Evolutionary conservation across 371 early-diverging fungal species (phyloP).

Genomic region (Rhizopus delemar): DNA sequence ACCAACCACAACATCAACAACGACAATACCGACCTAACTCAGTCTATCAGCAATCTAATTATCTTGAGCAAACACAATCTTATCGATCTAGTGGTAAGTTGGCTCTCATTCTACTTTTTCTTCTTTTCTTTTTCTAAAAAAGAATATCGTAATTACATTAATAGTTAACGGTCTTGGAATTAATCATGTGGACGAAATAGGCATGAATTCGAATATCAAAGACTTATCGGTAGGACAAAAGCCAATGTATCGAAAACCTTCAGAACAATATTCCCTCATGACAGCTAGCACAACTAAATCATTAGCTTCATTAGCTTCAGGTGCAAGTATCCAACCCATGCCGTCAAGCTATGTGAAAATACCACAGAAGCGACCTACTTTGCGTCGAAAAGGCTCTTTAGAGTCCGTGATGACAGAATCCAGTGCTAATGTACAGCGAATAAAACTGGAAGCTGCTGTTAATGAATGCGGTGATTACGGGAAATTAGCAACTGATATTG

Average conservation of each 20-base stretch:
- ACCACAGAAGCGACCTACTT: constrained; percentile 16
- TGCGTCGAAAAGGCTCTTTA: constrained; percentile 36
- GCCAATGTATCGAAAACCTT: constrained; percentile 28
- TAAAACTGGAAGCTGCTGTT: constrained; percentile 45
- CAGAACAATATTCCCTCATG: constrained; percentile 33
- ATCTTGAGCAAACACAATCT: neutral
- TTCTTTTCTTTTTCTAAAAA: neutral
- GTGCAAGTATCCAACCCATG: constrained; percentile 33
- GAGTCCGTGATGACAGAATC: constrained; percentile 43
- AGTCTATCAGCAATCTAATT: neutral
- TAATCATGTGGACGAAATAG: constrained; percentile 42
- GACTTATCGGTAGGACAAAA: constrained; percentile 40
- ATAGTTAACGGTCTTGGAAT: constrained; percentile 37
- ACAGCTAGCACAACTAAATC: constrained; percentile 31
- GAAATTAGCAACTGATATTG: constrained; percentile 40
- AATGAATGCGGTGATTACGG: constrained; percentile 41
- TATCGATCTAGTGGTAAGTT: neutral
- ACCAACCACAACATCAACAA: constrained; percentile 6
- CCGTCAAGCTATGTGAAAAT: constrained; percentile 5
- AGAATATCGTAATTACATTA: neutral
- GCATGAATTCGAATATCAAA: constrained; percentile 33
- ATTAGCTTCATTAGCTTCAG: constrained; percentile 44
- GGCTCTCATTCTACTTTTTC: neutral
- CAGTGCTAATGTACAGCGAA: constrained; percentile 28
- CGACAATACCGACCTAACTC: neutral